Evolutionary conservation across 352 stramenopile species (phyloP), one percentile per base, ranked within the genome.

Genomic region (Phytophthora constricta): DNA sequence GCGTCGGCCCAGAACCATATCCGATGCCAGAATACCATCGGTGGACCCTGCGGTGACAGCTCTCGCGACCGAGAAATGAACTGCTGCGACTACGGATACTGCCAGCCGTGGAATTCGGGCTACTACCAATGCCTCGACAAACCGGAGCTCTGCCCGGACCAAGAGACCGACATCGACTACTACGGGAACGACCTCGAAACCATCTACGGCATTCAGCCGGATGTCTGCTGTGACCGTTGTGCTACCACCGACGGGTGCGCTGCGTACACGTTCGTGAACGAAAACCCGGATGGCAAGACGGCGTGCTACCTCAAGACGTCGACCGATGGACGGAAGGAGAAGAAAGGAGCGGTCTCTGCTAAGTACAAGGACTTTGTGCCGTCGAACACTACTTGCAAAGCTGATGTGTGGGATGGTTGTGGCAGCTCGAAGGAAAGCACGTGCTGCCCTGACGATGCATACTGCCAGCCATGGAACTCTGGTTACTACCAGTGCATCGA

Each of bases 81-180:
- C 43, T 89, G 80, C 55, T 79, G 70, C 23, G 68, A 82, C 56
- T 65, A 70, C 20, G 70, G 69, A 25, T 90, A 86, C 68, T 90
- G 82, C 65, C 80, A 88, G 70, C 82, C 82, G 45, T 89, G 82
- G 76, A 87, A 88, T 62, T 62, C 62, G 2, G 58, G 65, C 5
- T 89, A 89, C 74, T 89, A 90, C 69, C 81, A 90, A 62, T 90
- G 81, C 53, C 37, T 86, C 16, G 51, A 59, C 50, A 77, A 75
- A n/a, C 78, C 74, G 1, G 41, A 52, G 33, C 66, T 74, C 26
- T 90, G 81, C 37, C 65, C 71, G 5, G 72, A 51, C 14, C 75
- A 87, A 65, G 77, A 84, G 56, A 84, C 80, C 11, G 78, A 84
- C n/a, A n/a, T n/a, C n/a, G n/a, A n/a, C n/a, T n/a, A n/a, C n/a